These are phyloP conservation scores for Pseudogymnoascus sp. DNA, from an alignment of 2,329 filamentous ascomycete genomes.

Conservation along the genomic window DNA sequence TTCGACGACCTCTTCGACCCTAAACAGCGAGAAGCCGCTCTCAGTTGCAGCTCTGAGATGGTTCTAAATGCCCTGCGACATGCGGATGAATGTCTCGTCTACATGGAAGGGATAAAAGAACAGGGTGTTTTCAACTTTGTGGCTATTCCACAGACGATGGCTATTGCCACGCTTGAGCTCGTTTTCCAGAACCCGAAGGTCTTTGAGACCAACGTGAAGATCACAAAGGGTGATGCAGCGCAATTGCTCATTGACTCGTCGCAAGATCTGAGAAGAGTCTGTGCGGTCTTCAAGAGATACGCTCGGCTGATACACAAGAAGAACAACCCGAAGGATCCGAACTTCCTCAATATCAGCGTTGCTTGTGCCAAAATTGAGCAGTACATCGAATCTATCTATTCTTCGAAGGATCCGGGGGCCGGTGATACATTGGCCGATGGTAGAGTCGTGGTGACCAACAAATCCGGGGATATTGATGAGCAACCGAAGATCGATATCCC, in stretches of 20 bases:
- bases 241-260: conserved; percentile 86
- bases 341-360: conserved; percentile 84
- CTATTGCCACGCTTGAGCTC: conserved; percentile 85
- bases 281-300: conserved; percentile 73
- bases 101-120: conserved; percentile 88
- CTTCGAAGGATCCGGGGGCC: conserved; percentile 65
- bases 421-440: conserved; percentile 35
- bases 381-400: conserved; percentile 92
- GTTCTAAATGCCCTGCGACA: conserved; percentile 81
- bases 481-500: conserved; percentile 50
- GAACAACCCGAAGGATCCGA: conserved; percentile 89
- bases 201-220: conserved; percentile 86
- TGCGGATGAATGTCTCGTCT: conserved; percentile 91
- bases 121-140: conserved; percentile 99
- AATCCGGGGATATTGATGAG: conserved; percentile 39
- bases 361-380: conserved; percentile 90
- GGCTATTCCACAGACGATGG: conserved; percentile 94
- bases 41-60: conserved; percentile 90
- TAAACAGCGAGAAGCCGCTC: conserved; percentile 65
- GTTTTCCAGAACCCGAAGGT: conserved; percentile 87
- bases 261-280: conserved; percentile 76
- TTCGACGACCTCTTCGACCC: conserved; percentile 88
- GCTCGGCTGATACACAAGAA: conserved; percentile 78
- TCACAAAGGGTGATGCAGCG: conserved; percentile 90
- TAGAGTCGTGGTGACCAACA: conserved; percentile 29